phyloP scores from a whole-genome alignment of 164 flowering plant genomes.

The Saururus chinensis region DNA sequence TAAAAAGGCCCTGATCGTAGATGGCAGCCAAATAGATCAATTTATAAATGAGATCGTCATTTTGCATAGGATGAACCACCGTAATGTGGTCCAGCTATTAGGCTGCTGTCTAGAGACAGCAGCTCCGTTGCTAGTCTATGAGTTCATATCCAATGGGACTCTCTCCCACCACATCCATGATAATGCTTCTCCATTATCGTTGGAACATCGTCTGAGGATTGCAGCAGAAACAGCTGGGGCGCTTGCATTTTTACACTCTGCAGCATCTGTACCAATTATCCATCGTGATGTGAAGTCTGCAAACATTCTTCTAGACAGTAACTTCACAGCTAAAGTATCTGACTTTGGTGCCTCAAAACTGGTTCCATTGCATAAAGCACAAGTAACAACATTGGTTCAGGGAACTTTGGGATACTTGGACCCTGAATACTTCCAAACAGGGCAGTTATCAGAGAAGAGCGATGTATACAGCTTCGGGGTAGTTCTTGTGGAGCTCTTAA shows the following conservation, averaged over 20 bases:
- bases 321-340: too few species aligned
- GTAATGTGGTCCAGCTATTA: slow-evolving; percentile 17
- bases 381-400: slow-evolving; percentile 6
- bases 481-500: slow-evolving; percentile 2
- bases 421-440: slow-evolving; percentile 5
- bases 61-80: slow-evolving; percentile 16
- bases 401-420: slow-evolving; percentile 11
- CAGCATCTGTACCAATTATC: slow-evolving; percentile 5
- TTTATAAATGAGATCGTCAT: slow-evolving; percentile 19
- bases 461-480: slow-evolving; percentile 12
- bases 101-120: slow-evolving; percentile 22
- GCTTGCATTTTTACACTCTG: slow-evolving; percentile 8
- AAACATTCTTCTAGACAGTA: slow-evolving; percentile 9
- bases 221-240: slow-evolving; percentile 4
- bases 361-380: slow-evolving; percentile 3
- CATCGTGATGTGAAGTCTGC: slow-evolving; percentile 11
- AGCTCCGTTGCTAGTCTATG: slow-evolving; percentile 20
- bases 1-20: slow-evolving; percentile 15
- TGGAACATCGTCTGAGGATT: slow-evolving; percentile 11
- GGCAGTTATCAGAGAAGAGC: slow-evolving; percentile 9
- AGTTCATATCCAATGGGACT: slow-evolving; percentile 17
- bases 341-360: slow-evolving; percentile 10
- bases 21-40: slow-evolving; percentile 15
- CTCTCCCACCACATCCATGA: slow-evolving; percentile 12
- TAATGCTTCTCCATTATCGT: slow-evolving; percentile 9